Evolutionary conservation across 2,329 filamentous ascomycete species (phyloP).

Genomic region (Colletotrichum caudatum): DNA sequence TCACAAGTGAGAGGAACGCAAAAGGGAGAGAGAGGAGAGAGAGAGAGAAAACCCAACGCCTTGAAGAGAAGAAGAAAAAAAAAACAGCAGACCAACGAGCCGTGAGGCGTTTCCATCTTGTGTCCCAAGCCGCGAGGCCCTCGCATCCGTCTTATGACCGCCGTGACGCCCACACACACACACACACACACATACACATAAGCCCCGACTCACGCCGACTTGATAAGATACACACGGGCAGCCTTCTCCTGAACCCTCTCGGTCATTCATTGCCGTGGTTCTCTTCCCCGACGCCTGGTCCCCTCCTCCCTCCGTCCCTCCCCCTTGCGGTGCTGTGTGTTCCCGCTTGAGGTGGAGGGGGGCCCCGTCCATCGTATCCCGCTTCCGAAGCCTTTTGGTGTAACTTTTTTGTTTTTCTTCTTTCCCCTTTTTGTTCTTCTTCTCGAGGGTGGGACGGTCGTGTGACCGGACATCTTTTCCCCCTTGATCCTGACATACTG

Average conservation of each 20-base stretch:
- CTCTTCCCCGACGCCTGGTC: not conserved
- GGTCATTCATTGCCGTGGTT: constrained; percentile 20
- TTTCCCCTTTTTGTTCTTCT: not conserved
- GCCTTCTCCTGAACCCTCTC: too few relatives aligned
- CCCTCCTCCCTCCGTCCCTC: not conserved
- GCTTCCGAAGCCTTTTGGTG: constrained; percentile 22
- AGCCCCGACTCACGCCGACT: too few relatives aligned
- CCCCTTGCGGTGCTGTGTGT: constrained; percentile 40
- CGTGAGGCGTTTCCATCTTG: constrained; percentile 54
- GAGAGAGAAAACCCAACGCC: constrained; percentile 22
- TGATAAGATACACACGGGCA: constrained; percentile 2
- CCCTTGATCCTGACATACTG: not conserved
- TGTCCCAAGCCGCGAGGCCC: constrained; percentile 53
- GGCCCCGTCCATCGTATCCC: constrained; percentile 6
- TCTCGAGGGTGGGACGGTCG: constrained; percentile 36
- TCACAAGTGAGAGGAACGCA: not conserved
- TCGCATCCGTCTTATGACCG: constrained; percentile 43
- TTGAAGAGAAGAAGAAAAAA: constrained; percentile 3
- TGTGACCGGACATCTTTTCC: constrained; percentile 41
- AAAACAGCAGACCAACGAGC: constrained; percentile 47
- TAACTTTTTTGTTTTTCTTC: constrained; percentile 1
- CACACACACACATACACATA: not conserved
- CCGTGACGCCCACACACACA: constrained; percentile 14
- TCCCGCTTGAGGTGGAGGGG: constrained; percentile 28
- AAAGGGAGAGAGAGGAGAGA: too few relatives aligned